These are phyloP conservation scores for Emmonsiellopsis sp. DNA, from an alignment of 2,329 filamentous ascomycete species.

Conservation along the genomic window DNA sequence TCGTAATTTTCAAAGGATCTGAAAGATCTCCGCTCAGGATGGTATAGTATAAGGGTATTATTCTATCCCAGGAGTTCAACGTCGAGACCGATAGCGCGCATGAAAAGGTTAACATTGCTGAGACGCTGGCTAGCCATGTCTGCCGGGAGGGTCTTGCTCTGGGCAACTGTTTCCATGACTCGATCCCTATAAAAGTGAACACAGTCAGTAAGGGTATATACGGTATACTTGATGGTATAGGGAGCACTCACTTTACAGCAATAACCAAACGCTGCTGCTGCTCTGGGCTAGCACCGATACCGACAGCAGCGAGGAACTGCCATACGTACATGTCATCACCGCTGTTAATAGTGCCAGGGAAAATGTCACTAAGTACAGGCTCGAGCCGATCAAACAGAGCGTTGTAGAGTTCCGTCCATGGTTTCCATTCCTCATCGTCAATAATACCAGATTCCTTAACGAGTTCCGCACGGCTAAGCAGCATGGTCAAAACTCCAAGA, in stretches of 20 bases:
- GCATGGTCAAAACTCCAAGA: constrained; percentile 81
- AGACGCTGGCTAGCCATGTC: constrained; percentile 77
- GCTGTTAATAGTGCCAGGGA: constrained; percentile 82
- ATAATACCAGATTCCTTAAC: constrained; percentile 71
- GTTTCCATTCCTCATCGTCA: constrained; percentile 64
- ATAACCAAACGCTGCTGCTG: constrained; percentile 92
- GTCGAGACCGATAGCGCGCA: constrained; percentile 97
- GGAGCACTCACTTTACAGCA: constrained; percentile 63
- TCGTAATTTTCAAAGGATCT: too few relatives aligned
- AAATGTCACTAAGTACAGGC: constrained; percentile 72
- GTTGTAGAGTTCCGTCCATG: constrained; percentile 80
- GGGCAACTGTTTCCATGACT: constrained; percentile 86
- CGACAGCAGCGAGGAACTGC: constrained; percentile 94
- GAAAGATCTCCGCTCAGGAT: not conserved
- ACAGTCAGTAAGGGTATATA: constrained; percentile 8
- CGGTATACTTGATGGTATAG: not conserved
- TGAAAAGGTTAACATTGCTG: constrained; percentile 93
- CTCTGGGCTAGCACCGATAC: constrained; percentile 83
- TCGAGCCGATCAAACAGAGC: constrained; percentile 81
- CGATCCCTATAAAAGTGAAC: constrained; percentile 50
- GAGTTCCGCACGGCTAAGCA: constrained; percentile 87
- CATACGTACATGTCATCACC: constrained; percentile 94
- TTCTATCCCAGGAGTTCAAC: constrained; percentile 63
- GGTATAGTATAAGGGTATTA: not conserved
- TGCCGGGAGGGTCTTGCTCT: constrained; percentile 80